These are phyloP conservation scores for Cudoniella acicularis DNA, from an alignment of 495 filamentous ascomycete species.

Conservation along the genomic window DNA sequence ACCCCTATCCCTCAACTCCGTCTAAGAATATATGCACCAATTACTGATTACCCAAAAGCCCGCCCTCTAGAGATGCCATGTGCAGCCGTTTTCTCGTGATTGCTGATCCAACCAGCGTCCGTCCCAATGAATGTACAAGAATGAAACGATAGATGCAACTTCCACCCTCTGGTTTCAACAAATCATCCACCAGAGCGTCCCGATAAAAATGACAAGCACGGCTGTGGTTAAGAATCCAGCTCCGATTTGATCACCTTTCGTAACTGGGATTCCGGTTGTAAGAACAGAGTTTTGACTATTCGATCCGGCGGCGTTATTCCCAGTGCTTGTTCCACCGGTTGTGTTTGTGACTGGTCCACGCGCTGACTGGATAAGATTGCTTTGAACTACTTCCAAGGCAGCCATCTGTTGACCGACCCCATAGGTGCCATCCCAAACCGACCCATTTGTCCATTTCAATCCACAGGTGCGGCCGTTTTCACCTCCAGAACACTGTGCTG, in stretches of 20 bases:
- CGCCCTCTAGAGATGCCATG: too few species aligned
- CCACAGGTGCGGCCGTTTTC: constrained; percentile 64
- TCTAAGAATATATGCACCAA: too few species aligned
- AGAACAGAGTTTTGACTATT: not conserved
- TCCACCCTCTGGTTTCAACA: not conserved
- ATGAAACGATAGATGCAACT: too few species aligned
- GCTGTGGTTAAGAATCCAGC: constrained; percentile 62
- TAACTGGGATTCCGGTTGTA: constrained; percentile 17
- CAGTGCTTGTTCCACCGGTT: constrained; percentile 71
- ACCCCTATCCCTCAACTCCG: too few species aligned
- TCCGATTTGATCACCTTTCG: constrained; percentile 53
- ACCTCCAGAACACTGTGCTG: constrained; percentile 60
- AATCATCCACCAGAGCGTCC: constrained; percentile 30
- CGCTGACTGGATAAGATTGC: constrained; percentile 47
- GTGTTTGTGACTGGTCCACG: constrained; percentile 55
- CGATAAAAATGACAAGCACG: constrained; percentile 50
- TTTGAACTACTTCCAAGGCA: constrained; percentile 62
- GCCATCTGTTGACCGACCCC: constrained; percentile 72
- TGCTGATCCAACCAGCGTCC: too few species aligned
- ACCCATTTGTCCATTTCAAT: constrained; percentile 55
- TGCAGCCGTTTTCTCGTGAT: too few species aligned
- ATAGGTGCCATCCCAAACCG: constrained; percentile 50
- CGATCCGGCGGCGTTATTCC: constrained; percentile 60
- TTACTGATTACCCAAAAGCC: too few species aligned
- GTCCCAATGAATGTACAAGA: too few species aligned